Percentiles rank a stretch among this genome's conserved stretches.
Conservation (phyloP, 805 yeast genomes). For the Kuraishia floccosa region DNA sequence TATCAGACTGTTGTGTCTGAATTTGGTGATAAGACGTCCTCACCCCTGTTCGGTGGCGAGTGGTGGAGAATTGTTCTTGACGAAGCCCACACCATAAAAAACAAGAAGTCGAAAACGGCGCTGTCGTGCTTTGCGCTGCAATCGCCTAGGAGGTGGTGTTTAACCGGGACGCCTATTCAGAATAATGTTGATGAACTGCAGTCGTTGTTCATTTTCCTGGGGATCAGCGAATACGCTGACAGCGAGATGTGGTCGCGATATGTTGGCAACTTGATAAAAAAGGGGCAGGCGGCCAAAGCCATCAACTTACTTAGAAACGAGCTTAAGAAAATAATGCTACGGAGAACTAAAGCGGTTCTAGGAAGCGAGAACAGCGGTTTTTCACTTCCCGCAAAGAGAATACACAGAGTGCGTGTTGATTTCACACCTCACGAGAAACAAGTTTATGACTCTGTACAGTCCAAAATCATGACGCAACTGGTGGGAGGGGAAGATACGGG, state of each 20-base stretch:
- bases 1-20: constrained; percentile 14
- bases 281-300: constrained; percentile 27
- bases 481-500: constrained; percentile 2
- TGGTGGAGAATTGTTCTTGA: constrained; percentile 51
- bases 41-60: constrained; percentile 14
- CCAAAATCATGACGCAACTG: constrained; percentile 6
- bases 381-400: constrained; percentile 10
- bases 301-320: constrained; percentile 13
- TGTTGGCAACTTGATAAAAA: constrained; percentile 22
- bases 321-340: constrained; percentile 25
- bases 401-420: constrained; percentile 9
- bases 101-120: constrained; percentile 31
- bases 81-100: constrained; percentile 56
- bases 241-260: constrained; percentile 15
- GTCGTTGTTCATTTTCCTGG: constrained; percentile 30
- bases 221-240: constrained; percentile 6
- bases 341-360: constrained; percentile 31
- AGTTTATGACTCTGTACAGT: constrained; percentile 13
- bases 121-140: constrained; percentile 30
- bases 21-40: constrained; percentile 3
- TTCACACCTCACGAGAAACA: constrained; percentile 15
- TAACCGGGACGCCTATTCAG: constrained; percentile 60
- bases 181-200: constrained; percentile 41
- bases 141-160: constrained; percentile 38
- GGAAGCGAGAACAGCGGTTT: constrained; percentile 6